These are phyloP conservation scores for Orbilia brochopaga DNA, from an alignment of 2,329 filamentous ascomycete species.

Conservation along the genomic window DNA sequence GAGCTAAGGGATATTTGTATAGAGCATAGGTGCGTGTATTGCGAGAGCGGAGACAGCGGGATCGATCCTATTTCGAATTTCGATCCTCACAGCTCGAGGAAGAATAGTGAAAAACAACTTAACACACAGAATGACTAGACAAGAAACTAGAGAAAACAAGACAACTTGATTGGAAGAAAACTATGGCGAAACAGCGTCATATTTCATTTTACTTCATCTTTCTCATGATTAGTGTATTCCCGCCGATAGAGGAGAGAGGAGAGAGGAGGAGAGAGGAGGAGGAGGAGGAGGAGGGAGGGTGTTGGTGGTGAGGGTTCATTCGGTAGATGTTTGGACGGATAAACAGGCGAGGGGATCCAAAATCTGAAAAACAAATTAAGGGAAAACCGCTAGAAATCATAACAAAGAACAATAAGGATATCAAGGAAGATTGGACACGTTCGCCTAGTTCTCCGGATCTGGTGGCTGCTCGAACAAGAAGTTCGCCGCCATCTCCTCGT, in stretches of 20 bases:
- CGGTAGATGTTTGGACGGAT: not conserved
- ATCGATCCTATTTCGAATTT: not conserved
- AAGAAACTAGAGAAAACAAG: not conserved
- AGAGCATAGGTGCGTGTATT: too few relatives aligned
- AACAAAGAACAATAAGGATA: slow-evolving; percentile 6
- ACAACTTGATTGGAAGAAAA: not conserved
- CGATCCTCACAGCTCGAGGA: not conserved
- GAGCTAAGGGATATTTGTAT: not conserved
- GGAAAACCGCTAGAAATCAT: slow-evolving; percentile 29
- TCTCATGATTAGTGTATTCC: slow-evolving; percentile 1
- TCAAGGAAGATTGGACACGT: slow-evolving; percentile 14
- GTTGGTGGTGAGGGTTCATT: not conserved
- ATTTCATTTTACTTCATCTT: not conserved
- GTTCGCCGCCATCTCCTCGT: slow-evolving; percentile 96
- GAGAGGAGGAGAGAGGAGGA: not conserved
- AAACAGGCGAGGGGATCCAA: not conserved
- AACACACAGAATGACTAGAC: not conserved
- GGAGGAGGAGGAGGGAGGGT: not conserved
- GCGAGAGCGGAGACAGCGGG: too few relatives aligned
- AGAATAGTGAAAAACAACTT: not conserved
- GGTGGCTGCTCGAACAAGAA: slow-evolving; percentile 89
- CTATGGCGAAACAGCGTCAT: not conserved
- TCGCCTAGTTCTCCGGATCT: slow-evolving; percentile 70
- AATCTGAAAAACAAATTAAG: slow-evolving; percentile 36
- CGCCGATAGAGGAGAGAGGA: not conserved